phyloP scores from a whole-genome alignment of 129 eudicot species.

The Saposhnikovia divaricata region DNA sequence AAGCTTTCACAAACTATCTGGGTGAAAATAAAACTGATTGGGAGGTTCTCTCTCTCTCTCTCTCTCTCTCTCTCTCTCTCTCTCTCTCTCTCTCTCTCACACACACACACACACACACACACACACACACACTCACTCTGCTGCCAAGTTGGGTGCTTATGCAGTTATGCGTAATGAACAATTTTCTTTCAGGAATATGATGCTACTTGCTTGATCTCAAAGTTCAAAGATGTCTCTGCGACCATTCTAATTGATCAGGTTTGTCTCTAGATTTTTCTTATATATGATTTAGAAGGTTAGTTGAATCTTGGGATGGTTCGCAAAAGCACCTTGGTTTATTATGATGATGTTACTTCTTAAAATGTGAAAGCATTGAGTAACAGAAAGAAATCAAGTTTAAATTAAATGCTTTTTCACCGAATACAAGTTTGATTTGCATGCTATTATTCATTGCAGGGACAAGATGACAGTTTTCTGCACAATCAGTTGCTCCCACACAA shows the following conservation, averaged over 20 bases:
- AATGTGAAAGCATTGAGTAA: too few species aligned
- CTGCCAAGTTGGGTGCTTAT: conserved; percentile 12
- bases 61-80: neutral
- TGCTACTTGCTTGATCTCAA: conserved; percentile 75
- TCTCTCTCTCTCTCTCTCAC: too few species aligned
- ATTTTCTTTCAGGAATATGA: conserved; percentile 73
- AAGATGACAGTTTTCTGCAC: conserved; percentile 72
- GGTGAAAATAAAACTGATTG: conserved; percentile 75
- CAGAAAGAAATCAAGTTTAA: neutral
- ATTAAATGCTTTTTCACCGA: neutral
- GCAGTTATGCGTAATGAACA: neutral
- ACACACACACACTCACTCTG: neutral
- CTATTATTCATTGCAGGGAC: conserved; percentile 47
- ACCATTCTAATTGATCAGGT: conserved; percentile 97
- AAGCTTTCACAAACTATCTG: conserved; percentile 91
- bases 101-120: too few species aligned
- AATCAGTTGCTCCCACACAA: conserved; percentile 65
- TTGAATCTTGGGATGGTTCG: neutral
- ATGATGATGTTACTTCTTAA: neutral
- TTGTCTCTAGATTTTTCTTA: neutral
- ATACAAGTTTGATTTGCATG: neutral
- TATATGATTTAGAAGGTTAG: neutral
- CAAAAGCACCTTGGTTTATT: neutral
- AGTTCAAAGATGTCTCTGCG: conserved; percentile 61
- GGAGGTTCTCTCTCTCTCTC: conserved; percentile 55